Percentiles rank a stretch among this genome's conserved stretches.
Evolutionary conservation across 345 rosid genomes (phyloP).

Genomic region (Angophora floribunda): DNA sequence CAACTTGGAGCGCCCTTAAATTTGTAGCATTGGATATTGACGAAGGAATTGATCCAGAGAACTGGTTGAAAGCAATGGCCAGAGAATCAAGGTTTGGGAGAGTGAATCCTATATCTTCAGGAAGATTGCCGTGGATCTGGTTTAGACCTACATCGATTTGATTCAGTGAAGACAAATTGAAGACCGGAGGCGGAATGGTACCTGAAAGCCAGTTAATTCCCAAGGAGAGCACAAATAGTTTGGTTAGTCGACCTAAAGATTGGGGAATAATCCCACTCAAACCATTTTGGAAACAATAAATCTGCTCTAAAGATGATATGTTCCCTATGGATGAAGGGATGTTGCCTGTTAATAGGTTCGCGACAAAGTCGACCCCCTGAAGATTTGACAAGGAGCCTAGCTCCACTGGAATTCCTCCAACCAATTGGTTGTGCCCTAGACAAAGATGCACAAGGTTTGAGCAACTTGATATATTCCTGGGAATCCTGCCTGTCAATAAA

Average conservation of each 20-base stretch:
- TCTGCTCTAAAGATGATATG: neutral
- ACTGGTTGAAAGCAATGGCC: neutral
- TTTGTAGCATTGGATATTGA: conserved; percentile 2
- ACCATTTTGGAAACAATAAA: neutral
- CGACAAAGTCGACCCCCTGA: fast-evolving
- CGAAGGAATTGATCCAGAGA: neutral
- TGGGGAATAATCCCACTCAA: neutral
- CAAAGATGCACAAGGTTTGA: neutral
- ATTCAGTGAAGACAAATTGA: conserved; percentile 8
- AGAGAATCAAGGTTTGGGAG: conserved; percentile 3
- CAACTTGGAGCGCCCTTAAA: neutral
- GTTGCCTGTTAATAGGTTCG: neutral
- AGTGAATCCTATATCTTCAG: neutral
- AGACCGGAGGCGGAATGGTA: conserved; percentile 9
- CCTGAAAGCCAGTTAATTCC: neutral
- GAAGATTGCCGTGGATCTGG: conserved; percentile 3
- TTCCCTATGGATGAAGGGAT: neutral
- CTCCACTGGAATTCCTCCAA: neutral
- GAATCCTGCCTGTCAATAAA: neutral
- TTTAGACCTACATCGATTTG: neutral
- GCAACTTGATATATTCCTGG: neutral
- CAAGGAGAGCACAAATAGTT: neutral
- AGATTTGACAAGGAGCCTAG: neutral
- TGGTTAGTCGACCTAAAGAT: neutral
- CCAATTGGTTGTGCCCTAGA: neutral